These are phyloP conservation scores for Aristolochia californica DNA, from an alignment of 164 flowering plant species.

Conservation along the genomic window DNA sequence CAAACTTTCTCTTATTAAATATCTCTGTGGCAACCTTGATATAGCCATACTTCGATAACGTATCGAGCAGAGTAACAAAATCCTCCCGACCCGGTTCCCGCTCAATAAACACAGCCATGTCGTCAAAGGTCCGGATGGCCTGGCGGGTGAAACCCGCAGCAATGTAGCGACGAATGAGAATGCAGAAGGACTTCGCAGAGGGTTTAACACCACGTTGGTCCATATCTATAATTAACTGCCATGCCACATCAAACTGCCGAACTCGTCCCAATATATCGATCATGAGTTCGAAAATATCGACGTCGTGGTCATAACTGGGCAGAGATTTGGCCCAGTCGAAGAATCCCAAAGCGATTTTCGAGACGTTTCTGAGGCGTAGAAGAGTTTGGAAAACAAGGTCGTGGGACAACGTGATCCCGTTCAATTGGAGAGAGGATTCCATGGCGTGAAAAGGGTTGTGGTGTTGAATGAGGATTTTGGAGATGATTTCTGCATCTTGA, in stretches of 20 bases:
- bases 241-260: conserved; percentile 76
- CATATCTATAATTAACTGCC: conserved; percentile 78
- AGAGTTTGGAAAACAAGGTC: conserved; percentile 64
- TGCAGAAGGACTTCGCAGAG: conserved; percentile 35
- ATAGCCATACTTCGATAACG: conserved; percentile 77
- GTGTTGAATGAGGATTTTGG: conserved; percentile 54
- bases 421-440: conserved; percentile 81
- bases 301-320: conserved; percentile 24
- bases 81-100: conserved; percentile 14
- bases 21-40: conserved; percentile 67
- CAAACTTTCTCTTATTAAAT: conserved; percentile 43
- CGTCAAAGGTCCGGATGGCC: conserved; percentile 75
- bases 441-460: conserved; percentile 88
- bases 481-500: conserved; percentile 51
- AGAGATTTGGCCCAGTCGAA: conserved; percentile 47
- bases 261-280: conserved; percentile 65
- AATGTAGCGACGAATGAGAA: conserved; percentile 54
- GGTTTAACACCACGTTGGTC: conserved; percentile 28
- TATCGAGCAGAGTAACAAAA: conserved; percentile 51
- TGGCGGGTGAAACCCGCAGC: conserved; percentile 78
- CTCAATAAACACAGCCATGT: conserved; percentile 45
- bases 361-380: conserved; percentile 47
- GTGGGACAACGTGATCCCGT: conserved; percentile 48
- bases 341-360: conserved; percentile 72
- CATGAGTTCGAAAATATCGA: conserved; percentile 38